These are phyloP conservation scores for Ophiocordyceps camponoti-leonardi DNA, from an alignment of 2,329 filamentous ascomycete species.

Conservation along the genomic window DNA sequence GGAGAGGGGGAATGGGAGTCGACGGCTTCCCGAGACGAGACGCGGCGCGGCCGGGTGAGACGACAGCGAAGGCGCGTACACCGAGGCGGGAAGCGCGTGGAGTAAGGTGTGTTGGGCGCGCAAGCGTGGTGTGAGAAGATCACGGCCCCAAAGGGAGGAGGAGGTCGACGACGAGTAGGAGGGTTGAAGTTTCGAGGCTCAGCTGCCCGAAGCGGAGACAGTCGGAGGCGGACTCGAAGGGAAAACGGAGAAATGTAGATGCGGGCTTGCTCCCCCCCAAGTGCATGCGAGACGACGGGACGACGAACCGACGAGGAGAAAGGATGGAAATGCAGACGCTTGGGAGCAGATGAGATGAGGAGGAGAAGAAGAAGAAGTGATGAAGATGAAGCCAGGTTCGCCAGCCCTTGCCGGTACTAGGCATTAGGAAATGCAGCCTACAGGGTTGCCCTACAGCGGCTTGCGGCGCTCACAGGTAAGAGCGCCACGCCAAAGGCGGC, in stretches of 20 bases:
- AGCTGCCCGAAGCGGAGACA: not conserved
- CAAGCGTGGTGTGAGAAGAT: not conserved
- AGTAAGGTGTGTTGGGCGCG: not conserved
- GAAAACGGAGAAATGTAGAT: not conserved
- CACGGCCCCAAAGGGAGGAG: not conserved
- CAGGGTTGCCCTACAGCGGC: not conserved
- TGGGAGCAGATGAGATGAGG: not conserved
- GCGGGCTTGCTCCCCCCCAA: not conserved
- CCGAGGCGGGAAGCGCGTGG: not conserved
- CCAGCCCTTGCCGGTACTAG: not conserved
- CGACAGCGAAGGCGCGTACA: conserved; percentile 1
- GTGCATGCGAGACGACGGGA: not conserved
- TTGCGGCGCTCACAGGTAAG: not conserved
- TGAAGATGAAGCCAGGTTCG: not conserved
- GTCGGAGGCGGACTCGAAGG: not conserved
- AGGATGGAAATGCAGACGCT: not conserved
- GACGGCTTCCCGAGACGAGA: not conserved
- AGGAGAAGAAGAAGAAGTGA: not conserved
- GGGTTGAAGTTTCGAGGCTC: not conserved
- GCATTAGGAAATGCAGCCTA: no score
- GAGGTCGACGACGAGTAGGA: not conserved
- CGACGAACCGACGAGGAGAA: not conserved
- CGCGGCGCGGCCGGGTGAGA: not conserved
- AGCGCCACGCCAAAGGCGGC: conserved; percentile 1
- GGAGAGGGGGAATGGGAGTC: not conserved